Conservation (phyloP, 2,329 filamentous ascomycete species). For the Mycosphaerella arachidis region DNA sequence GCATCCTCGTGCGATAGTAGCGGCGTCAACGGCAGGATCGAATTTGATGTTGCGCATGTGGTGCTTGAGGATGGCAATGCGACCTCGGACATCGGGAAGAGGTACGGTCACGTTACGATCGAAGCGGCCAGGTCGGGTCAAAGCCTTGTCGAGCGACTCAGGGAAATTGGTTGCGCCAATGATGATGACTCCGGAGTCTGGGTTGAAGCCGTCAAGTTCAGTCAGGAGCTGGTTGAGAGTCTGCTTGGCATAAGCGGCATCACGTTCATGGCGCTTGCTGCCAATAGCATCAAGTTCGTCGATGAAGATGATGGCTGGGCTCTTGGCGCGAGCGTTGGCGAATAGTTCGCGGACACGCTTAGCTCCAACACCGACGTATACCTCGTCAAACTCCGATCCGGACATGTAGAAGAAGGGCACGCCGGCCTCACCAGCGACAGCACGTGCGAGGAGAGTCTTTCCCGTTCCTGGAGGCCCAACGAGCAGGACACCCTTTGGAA, state of each 20-base stretch:
- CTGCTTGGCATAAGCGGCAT: conserved; percentile 93
- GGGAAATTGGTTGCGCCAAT: conserved; percentile 96
- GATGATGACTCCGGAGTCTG: conserved; percentile 90
- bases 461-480: conserved; percentile 95
- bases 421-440: conserved; percentile 92
- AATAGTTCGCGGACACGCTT: conserved; percentile 97
- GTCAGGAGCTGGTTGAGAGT: conserved; percentile 96
- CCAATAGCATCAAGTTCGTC: conserved; percentile 94
- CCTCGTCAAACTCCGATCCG: conserved; percentile 95
- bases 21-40: conserved; percentile 72
- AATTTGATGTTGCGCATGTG: conserved; percentile 89
- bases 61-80: conserved; percentile 87
- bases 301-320: conserved; percentile 91
- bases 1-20: conserved; percentile 78
- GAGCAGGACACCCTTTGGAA: conserved; percentile 92
- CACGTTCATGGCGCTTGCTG: conserved; percentile 84
- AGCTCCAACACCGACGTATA: conserved; percentile 94
- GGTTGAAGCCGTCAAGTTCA: conserved; percentile 93
- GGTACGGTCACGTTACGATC: conserved; percentile 87
- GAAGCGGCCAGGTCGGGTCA: conserved; percentile 91
- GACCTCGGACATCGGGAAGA: conserved; percentile 87
- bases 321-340: conserved; percentile 72
- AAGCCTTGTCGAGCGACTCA: conserved; percentile 85
- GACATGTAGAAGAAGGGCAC: conserved; percentile 99
- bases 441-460: conserved; percentile 91